Percentiles rank a stretch among this genome's conserved stretches.
Conservation (phyloP, 768 basidiomycete genomes). For the Chalciporus sphaerocephalus region DNA sequence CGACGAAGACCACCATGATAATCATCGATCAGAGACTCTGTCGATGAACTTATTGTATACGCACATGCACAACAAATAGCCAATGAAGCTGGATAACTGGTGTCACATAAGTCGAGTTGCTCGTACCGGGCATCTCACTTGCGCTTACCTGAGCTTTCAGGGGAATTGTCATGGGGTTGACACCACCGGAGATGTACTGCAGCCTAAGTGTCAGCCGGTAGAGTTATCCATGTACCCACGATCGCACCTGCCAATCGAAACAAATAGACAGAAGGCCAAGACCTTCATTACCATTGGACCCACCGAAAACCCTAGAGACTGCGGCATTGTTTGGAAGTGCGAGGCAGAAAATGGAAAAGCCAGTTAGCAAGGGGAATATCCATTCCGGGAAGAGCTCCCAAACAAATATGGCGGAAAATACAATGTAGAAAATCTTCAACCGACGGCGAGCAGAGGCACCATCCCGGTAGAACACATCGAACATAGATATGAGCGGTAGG, state of each 20-base stretch:
- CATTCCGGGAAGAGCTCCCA: constrained; percentile 28
- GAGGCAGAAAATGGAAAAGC: constrained; percentile 59
- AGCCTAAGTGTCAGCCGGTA: background rate
- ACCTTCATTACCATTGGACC: constrained; percentile 59
- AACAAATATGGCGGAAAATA: constrained; percentile 29
- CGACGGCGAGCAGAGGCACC: constrained; percentile 37
- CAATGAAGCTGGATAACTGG: constrained; percentile 44
- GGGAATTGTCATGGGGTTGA: constrained; percentile 51
- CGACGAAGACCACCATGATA: constrained; percentile 30
- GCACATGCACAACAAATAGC: constrained; percentile 50
- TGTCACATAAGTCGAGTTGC: background rate
- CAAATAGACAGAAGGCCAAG: constrained; percentile 55
- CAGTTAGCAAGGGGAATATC: constrained; percentile 57
- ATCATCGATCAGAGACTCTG: background rate
- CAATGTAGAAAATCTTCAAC: constrained; percentile 31
- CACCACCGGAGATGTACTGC: constrained; percentile 23
- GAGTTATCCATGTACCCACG: constrained; percentile 19
- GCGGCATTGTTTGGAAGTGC: constrained; percentile 45
- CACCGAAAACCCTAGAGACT: constrained; percentile 57
- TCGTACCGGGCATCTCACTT: background rate
- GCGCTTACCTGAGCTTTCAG: constrained; percentile 42
- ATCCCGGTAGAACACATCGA: constrained; percentile 40
- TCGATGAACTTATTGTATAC: constrained; percentile 4
- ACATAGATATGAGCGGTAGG: constrained; percentile 21
- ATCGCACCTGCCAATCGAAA: constrained; percentile 56